phyloP scores from a whole-genome alignment of 2,329 filamentous ascomycete species.

The Penicillium verrucosum region DNA sequence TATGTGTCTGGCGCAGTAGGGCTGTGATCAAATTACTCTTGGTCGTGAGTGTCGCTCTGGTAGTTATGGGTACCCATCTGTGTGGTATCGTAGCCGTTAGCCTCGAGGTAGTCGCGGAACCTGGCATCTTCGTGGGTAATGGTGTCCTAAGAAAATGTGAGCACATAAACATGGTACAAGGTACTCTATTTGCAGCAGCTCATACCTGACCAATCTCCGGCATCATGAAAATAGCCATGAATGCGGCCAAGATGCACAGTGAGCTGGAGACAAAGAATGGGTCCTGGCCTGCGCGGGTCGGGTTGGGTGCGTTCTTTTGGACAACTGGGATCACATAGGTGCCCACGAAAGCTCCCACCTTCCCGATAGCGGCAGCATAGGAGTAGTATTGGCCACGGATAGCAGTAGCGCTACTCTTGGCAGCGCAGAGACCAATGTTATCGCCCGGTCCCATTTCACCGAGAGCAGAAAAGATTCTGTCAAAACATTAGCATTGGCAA shows the following conservation, averaged over 20 bases:
- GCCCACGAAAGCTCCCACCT: conserved; percentile 70
- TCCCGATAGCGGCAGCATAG: conserved; percentile 47
- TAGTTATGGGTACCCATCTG: conserved; percentile 47
- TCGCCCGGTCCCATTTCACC: conserved; percentile 84
- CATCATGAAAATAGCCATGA: conserved; percentile 63
- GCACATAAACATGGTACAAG: background rate
- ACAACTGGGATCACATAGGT: conserved; percentile 78
- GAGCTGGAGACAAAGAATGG: conserved; percentile 83
- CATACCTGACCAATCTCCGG: conserved; percentile 65
- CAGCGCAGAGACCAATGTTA: conserved; percentile 83
- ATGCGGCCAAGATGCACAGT: conserved; percentile 72
- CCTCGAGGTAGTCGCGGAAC: conserved; percentile 71
- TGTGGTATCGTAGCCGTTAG: conserved; percentile 71
- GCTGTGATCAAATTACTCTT: background rate
- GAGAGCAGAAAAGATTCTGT: conserved; percentile 66
- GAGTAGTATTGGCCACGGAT: conserved; percentile 75
- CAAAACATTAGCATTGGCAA: background rate
- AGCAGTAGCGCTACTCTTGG: conserved; percentile 82
- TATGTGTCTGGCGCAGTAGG: background rate
- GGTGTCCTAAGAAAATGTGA: conserved; percentile 62
- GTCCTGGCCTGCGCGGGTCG: conserved; percentile 67
- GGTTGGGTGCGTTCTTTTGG: conserved; percentile 53
- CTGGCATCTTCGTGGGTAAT: conserved; percentile 72
- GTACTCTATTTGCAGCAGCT: background rate
- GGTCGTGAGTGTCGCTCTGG: conserved; percentile 1